Evolutionary conservation across 192 early-diverging fungal species (phyloP).

Genomic region (Coemansia sp.): DNA sequence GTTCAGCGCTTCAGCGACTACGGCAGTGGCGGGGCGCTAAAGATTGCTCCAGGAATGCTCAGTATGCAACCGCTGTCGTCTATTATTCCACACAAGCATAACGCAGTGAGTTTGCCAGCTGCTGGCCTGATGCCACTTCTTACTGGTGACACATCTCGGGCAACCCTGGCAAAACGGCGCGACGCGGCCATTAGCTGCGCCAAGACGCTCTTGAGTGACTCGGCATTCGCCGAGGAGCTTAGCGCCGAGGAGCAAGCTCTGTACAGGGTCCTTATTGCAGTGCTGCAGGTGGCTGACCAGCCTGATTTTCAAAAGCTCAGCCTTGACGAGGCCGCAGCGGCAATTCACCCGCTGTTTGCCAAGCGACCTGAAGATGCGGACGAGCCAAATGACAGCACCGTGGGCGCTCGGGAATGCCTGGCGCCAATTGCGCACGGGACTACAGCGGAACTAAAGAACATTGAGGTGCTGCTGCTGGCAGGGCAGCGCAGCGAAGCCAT

Average conservation of each 20-base stretch:
- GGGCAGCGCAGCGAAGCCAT: constrained; percentile 52
- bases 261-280: constrained; percentile 22
- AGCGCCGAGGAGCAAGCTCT: constrained; percentile 27
- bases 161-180: constrained; percentile 56
- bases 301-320: constrained; percentile 15
- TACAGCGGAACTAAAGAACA: constrained; percentile 18
- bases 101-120: constrained; percentile 6
- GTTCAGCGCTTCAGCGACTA: constrained; percentile 59
- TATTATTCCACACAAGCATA: constrained; percentile 24
- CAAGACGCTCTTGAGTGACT: constrained; percentile 15
- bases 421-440: constrained; percentile 23
- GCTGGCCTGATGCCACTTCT: constrained; percentile 56
- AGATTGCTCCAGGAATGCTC: constrained; percentile 57
- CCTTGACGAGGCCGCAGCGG: constrained; percentile 43
- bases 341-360: constrained; percentile 58
- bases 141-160: constrained; percentile 64
- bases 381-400: neutral
- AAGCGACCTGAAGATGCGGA: neutral
- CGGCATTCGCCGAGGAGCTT: neutral
- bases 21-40: constrained; percentile 38
- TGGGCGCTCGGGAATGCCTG: neutral
- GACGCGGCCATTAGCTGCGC: constrained; percentile 37
- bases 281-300: constrained; percentile 25
- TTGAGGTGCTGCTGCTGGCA: constrained; percentile 41
- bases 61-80: constrained; percentile 55